Evolutionary conservation across 2,329 filamentous ascomycete genomes (phyloP), one percentile per base, ranked within the genome.

Genomic region (Stachybotrys chartarum): DNA sequence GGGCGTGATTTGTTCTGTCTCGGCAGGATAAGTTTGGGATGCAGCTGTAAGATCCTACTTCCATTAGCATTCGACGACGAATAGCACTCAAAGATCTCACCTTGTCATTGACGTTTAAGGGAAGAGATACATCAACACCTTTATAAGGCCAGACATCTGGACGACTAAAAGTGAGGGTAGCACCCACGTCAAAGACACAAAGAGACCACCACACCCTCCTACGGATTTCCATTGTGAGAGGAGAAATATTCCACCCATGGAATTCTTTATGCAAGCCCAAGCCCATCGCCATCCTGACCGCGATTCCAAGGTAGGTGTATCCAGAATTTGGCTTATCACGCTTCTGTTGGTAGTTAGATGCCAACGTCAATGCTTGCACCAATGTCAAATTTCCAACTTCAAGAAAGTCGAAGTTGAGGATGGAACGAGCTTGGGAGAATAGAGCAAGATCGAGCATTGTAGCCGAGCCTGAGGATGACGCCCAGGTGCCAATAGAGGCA

Each of bases 221-320:
- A 17, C 70, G 65, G 10, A 70, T 67, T 49, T 73, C 71, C 64
- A 66, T 66, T 24, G 65, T 68, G 3, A 68, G 63, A 2, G 70
- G 63, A 2, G 67, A 66, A 30, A 71, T 67, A 31, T 64, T 65
- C 55, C 61, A 64, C 3, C 64, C 66, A 4, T 66, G 63, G 7
- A 72, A 66, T 51, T 80, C 76, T n/a, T 74, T 73, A 59, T 81
- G 77, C 2, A 81, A 66, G 0, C 78, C 78, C 7, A 81, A 60
- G 0, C 77, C 75, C 47, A 80, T 68, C 0, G 77, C 78, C 71
- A 80, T 77, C 30, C 78, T 67, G 17, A 74, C 70, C 0, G 78
- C 78, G 17, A 80, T 69, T 0, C 78, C 78, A n/a, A 78, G 69
- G 53, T 77, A 77, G 58, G 78, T 80, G 62, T 79, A 80, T 0